Evolutionary conservation across 441 rosid species (phyloP).

Genomic region (Capsella rubella): DNA sequence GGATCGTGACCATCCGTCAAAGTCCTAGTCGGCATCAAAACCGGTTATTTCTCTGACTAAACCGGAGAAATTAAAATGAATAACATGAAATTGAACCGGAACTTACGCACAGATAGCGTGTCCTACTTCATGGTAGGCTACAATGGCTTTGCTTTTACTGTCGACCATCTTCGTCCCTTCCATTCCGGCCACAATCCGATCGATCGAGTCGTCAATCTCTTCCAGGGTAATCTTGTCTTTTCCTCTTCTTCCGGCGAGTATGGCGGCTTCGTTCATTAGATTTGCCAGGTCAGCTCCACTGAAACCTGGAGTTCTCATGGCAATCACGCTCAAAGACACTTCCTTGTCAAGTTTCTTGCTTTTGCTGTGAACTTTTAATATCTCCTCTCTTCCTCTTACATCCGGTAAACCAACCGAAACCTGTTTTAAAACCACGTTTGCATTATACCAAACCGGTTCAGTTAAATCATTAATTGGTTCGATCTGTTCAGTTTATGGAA

Average conservation of each 20-base stretch:
- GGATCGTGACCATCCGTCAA: conserved; percentile 75
- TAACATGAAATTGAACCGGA: neutral
- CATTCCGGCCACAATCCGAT: conserved; percentile 74
- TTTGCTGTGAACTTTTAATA: conserved; percentile 70
- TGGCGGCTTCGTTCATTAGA: conserved; percentile 83
- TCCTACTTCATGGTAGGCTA: conserved; percentile 78
- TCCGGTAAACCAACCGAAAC: conserved; percentile 80
- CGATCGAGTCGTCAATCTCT: conserved; percentile 76
- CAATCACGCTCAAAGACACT: conserved; percentile 58
- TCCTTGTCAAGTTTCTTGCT: conserved; percentile 70
- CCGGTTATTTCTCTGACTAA: neutral
- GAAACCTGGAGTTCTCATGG: conserved; percentile 82
- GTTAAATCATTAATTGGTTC: neutral
- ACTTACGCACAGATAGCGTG: conserved; percentile 76
- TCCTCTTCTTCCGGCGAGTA: conserved; percentile 78
- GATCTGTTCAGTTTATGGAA: neutral
- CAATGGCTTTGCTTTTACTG: conserved; percentile 71
- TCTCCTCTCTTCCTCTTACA: conserved; percentile 78
- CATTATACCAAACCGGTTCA: neutral
- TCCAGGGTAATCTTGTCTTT: conserved; percentile 55
- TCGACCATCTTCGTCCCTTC: conserved; percentile 80
- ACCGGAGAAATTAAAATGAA: neutral
- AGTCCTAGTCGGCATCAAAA: conserved; percentile 48
- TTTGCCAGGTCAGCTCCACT: conserved; percentile 88
- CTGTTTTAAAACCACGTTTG: conserved; percentile 30